Base-by-base conservation (phyloP, 2,329 filamentous ascomycete species). In the Bimuria novae-zelandiae region DNA sequence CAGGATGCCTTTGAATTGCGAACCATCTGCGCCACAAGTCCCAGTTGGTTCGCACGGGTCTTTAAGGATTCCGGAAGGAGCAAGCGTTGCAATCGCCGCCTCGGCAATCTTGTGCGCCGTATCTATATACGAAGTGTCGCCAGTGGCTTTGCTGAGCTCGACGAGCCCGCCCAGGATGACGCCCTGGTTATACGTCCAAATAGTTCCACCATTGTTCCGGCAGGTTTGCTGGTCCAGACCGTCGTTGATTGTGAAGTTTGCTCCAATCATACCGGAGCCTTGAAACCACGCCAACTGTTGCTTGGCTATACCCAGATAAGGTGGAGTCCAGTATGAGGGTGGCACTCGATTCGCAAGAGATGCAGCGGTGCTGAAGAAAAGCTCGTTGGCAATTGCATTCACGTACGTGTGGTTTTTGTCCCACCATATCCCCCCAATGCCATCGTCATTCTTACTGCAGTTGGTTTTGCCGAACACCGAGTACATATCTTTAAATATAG, bases 1-100 rank as follows among this genome's bases (percentile, higher is more conserved):
- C 56, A 90, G 89, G 32, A 90, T 77, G 2, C 88, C 88, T 71
- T 90, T 90, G 79, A 90, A 90, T 63, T 89, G 84, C 29, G 82
- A 78, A 1, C 78, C 81, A 32, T 77, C 74, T 3, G 45, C 65
- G 17, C 73, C 74, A 35, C 75, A 77, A 11, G 69, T 54, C n/a
- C n/a, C n/a, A n/a, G n/a, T n/a, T 1, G 60, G 68, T 32, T 73
- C 74, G 37, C 75, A 77, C 11, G 63, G 57, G 37, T 79, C 76
- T 47, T 73, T 70, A 1, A 79, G 57, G n/a, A 79, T 70, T 10
- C 75, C 74, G n/a, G 73, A 63, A 21, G 39, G 41, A 12, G 68
- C 65, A 7, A 78, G 69, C 6, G 62, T 60, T 1, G 44, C 21
- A 30, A 78, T 65, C 0, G 73, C 71, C 11, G 72, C 75, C 30